These are phyloP conservation scores for Gymnopilus dilepis DNA, from an alignment of 768 basidiomycete species.

Conservation along the genomic window DNA sequence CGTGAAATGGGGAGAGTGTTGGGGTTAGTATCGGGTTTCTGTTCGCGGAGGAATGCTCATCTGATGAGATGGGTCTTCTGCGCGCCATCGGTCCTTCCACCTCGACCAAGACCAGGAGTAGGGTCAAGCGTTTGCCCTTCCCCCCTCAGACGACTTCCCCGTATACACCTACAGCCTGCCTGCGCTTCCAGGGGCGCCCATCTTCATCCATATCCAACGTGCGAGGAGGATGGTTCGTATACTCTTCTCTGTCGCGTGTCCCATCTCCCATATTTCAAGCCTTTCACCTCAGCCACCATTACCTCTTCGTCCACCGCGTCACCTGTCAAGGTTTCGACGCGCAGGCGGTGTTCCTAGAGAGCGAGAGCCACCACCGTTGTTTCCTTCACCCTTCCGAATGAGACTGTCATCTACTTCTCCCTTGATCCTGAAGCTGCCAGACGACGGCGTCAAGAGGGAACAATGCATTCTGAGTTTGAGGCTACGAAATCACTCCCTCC, in stretches of 20 bases:
- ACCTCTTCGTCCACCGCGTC: background rate
- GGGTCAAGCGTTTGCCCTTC: slow-evolving; percentile 4
- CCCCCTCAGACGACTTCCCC: slow-evolving; percentile 5
- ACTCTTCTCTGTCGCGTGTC: slow-evolving; percentile 8
- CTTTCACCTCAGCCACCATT: background rate
- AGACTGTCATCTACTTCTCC: background rate
- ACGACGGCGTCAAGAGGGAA: background rate
- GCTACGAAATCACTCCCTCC: background rate
- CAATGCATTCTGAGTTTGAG: background rate
- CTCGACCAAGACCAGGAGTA: background rate
- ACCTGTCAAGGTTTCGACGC: background rate
- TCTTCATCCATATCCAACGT: background rate
- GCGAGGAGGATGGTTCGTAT: slow-evolving; percentile 7
- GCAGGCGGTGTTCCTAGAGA: background rate
- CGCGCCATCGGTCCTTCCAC: background rate
- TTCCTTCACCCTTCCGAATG: background rate
- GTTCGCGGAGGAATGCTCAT: background rate
- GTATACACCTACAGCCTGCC: slow-evolving; percentile 7
- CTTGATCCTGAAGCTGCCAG: background rate
- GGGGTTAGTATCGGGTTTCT: slow-evolving; percentile 10
- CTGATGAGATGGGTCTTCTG: background rate
- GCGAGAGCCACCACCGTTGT: background rate
- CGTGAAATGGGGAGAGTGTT: slow-evolving; percentile 15
- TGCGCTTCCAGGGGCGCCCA: background rate
- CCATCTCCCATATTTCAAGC: slow-evolving; percentile 1